These are phyloP conservation scores for Chlamydomonas eustigma DNA, from an alignment of 139 green algal species.

Conservation along the genomic window DNA sequence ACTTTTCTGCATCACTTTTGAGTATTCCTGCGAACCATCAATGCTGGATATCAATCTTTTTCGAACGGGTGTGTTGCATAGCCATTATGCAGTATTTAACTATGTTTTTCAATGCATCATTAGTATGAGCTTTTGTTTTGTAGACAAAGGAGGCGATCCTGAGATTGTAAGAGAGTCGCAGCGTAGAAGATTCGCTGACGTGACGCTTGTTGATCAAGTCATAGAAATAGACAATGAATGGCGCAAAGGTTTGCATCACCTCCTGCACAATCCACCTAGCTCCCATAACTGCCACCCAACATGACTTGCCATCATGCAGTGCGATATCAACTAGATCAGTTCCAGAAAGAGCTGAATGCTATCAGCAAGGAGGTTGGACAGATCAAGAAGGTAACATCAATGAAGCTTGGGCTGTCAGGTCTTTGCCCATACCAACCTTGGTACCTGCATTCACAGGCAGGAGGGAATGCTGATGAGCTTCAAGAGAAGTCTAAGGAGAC, in stretches of 20 bases:
- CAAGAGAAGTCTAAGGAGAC: conserved; percentile 79
- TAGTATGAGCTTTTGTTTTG: too few relatives aligned
- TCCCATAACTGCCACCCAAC: neutral
- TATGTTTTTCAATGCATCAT: too few relatives aligned
- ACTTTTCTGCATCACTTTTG: too few relatives aligned
- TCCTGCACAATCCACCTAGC: neutral
- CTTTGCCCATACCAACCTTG: too few relatives aligned
- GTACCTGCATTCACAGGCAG: too few relatives aligned
- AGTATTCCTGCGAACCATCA: too few relatives aligned
- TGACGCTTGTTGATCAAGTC: conserved; percentile 85
- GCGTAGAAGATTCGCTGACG: conserved; percentile 74
- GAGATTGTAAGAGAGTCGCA: conserved; percentile 93
- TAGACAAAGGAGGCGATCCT: conserved; percentile 94
- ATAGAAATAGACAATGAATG: conserved; percentile 88
- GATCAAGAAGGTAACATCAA: conserved; percentile 69
- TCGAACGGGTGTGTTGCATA: conserved; percentile 58
- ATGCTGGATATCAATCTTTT: conserved; percentile 99
- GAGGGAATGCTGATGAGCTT: conserved; percentile 55
- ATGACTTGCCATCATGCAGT: conserved; percentile 38
- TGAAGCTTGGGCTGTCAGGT: too few relatives aligned
- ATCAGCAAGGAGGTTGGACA: conserved; percentile 85
- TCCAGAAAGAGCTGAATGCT: conserved; percentile 91
- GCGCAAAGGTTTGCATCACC: conserved; percentile 58
- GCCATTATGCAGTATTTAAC: too few relatives aligned
- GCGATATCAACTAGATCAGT: conserved; percentile 69